phyloP scores from a whole-genome alignment of 2,329 filamentous ascomycete genomes.

The Scedosporium boydii region DNA sequence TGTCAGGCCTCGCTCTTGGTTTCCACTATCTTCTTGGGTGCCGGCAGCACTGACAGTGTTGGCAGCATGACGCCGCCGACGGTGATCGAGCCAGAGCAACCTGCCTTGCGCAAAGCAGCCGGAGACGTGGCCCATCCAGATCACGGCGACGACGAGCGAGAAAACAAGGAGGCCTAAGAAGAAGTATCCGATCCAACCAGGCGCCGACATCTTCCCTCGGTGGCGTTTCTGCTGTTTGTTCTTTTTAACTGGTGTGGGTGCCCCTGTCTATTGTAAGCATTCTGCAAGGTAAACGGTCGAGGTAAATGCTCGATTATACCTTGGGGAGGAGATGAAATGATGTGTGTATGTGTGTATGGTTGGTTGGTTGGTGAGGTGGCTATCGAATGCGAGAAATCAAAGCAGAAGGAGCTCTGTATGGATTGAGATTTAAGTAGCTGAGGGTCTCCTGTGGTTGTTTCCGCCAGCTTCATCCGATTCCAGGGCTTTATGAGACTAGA shows the following conservation, averaged over 20 bases:
- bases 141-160: neutral
- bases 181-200: neutral
- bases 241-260: neutral
- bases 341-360: too few species aligned
- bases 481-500: too few species aligned
- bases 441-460: too few species aligned
- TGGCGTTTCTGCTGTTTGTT: neutral
- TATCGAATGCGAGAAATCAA: too few species aligned
- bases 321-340: too few species aligned
- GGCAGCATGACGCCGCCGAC: neutral
- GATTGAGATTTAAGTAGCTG: too few species aligned
- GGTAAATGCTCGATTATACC: too few species aligned
- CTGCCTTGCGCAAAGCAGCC: neutral
- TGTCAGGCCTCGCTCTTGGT: neutral
- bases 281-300: too few species aligned
- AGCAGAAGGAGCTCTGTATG: too few species aligned
- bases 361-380: too few species aligned
- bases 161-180: neutral
- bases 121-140: neutral
- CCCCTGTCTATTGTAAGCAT: too few species aligned
- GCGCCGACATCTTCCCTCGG: neutral
- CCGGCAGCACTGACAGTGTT: neutral
- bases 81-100: neutral
- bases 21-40: neutral
- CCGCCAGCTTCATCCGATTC: too few species aligned